phyloP scores from a whole-genome alignment of 2,329 filamentous ascomycete genomes.

The Hypocrella siamensis region DNA sequence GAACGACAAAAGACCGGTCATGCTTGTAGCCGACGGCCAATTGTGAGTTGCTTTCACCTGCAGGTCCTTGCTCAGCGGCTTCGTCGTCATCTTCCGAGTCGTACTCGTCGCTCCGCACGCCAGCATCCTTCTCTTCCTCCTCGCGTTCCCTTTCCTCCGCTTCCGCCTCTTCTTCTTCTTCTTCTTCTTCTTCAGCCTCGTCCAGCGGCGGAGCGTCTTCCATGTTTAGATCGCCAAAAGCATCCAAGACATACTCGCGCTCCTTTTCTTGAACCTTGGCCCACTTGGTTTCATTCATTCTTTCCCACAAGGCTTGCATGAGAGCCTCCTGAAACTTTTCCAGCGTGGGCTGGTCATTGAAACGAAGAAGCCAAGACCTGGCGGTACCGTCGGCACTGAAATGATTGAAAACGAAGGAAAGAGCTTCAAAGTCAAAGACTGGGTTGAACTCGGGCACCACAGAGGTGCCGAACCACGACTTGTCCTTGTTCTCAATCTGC shows the following conservation, averaged over 20 bases:
- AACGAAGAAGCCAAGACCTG: slow-evolving; percentile 89
- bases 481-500: slow-evolving; percentile 60
- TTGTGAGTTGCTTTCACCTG: slow-evolving; percentile 78
- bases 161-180: slow-evolving; percentile 39
- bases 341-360: slow-evolving; percentile 66
- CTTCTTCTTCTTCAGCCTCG: slow-evolving; percentile 31
- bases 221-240: slow-evolving; percentile 89
- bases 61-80: slow-evolving; percentile 57
- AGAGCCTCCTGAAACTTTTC: slow-evolving; percentile 86
- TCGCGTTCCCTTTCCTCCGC: too few species aligned
- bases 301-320: slow-evolving; percentile 94
- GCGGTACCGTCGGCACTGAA: slow-evolving; percentile 78
- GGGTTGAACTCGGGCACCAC: slow-evolving; percentile 88
- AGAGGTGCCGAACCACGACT: slow-evolving; percentile 74
- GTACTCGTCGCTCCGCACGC: slow-evolving; percentile 53
- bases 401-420: slow-evolving; percentile 99
- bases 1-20: slow-evolving; percentile 90
- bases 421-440: slow-evolving; percentile 95
- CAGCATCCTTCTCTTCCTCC: slow-evolving; percentile 44
- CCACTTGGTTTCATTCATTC: slow-evolving; percentile 90
- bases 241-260: slow-evolving; percentile 84
- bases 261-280: slow-evolving; percentile 82
- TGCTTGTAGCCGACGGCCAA: slow-evolving; percentile 95
- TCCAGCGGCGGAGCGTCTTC: slow-evolving; percentile 47
- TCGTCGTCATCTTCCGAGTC: slow-evolving; percentile 52